Percentiles rank a stretch among this genome's conserved stretches.
These are phyloP conservation scores for Colletotrichum tabaci DNA, from an alignment of 2,329 filamentous ascomycete genomes.

Conservation along the genomic window DNA sequence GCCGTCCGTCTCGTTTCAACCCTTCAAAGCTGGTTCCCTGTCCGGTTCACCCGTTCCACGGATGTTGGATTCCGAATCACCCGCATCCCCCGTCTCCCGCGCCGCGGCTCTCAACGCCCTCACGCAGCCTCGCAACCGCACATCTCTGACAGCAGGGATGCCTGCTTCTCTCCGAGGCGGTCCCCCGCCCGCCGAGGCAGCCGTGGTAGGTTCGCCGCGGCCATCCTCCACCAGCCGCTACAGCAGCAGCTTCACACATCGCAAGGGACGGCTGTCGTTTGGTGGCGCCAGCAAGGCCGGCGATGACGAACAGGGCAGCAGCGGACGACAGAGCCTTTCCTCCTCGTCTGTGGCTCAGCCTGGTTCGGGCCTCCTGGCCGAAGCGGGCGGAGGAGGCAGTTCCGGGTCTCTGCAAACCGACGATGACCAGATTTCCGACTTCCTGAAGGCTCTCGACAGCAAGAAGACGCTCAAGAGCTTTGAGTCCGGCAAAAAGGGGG, in stretches of 20 bases:
- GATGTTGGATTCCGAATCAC: conserved; percentile 64
- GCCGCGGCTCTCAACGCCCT: conserved; percentile 64
- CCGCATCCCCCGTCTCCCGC: conserved; percentile 68
- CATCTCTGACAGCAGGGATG: conserved; percentile 82
- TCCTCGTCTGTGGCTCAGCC: conserved; percentile 81
- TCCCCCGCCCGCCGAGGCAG: conserved; percentile 74
- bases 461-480: conserved; percentile 90
- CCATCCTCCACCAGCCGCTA: conserved; percentile 85
- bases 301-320: conserved; percentile 84
- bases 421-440: conserved; percentile 94
- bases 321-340: conserved; percentile 82
- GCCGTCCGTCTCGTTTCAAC: conserved; percentile 91
- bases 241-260: conserved; percentile 94
- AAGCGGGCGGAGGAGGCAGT: conserved; percentile 75
- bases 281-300: conserved; percentile 77
- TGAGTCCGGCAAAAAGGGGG: conserved; percentile 75
- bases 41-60: conserved; percentile 83
- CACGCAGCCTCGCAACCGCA: conserved; percentile 76
- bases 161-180: conserved; percentile 80
- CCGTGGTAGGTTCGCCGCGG: conserved; percentile 83
- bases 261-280: conserved; percentile 83
- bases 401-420: conserved; percentile 80
- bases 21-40: conserved; percentile 96
- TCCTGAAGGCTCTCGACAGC: conserved; percentile 88
- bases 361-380: conserved; percentile 84